These are phyloP conservation scores for Tulasnella sp. DNA, from an alignment of 768 basidiomycete species.

Conservation along the genomic window DNA sequence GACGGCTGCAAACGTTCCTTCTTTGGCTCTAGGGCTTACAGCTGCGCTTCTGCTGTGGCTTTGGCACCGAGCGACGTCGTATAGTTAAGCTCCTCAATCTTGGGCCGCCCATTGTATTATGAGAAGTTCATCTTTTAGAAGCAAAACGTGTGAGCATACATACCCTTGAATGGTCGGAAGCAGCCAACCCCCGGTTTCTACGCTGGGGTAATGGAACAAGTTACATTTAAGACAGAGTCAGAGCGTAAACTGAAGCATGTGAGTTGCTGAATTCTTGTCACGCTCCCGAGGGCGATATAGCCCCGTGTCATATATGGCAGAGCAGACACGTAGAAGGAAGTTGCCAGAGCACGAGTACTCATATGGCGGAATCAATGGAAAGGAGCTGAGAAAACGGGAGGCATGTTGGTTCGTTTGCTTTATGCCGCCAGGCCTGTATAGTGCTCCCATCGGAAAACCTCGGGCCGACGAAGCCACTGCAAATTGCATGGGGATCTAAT, in stretches of 20 bases:
- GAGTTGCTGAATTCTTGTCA: not conserved
- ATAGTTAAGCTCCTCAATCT: not conserved
- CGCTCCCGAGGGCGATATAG: not conserved
- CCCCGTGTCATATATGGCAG: conserved; percentile 10
- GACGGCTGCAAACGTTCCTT: not conserved
- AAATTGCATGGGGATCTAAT: not conserved
- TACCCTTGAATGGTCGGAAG: conserved; percentile 82
- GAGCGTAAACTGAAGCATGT: not conserved
- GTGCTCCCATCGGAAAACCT: too few species aligned
- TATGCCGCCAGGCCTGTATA: too few species aligned
- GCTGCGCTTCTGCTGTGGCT: not conserved
- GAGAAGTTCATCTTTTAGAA: not conserved
- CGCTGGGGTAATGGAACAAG: not conserved
- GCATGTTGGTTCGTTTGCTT: not conserved
- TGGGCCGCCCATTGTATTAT: not conserved
- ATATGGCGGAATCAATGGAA: not conserved
- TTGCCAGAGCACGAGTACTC: conserved; percentile 5
- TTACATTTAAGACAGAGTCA: too few species aligned
- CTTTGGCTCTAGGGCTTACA: not conserved
- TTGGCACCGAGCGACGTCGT: not conserved
- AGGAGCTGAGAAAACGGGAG: not conserved
- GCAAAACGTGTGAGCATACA: not conserved
- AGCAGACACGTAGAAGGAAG: conserved; percentile 12
- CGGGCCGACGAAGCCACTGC: not conserved
- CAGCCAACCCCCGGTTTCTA: conserved; percentile 56